Percentiles rank a stretch among this genome's conserved stretches.
Conservation (phyloP, 495 filamentous ascomycete genomes). For the Astrothelium macrocarpum region DNA sequence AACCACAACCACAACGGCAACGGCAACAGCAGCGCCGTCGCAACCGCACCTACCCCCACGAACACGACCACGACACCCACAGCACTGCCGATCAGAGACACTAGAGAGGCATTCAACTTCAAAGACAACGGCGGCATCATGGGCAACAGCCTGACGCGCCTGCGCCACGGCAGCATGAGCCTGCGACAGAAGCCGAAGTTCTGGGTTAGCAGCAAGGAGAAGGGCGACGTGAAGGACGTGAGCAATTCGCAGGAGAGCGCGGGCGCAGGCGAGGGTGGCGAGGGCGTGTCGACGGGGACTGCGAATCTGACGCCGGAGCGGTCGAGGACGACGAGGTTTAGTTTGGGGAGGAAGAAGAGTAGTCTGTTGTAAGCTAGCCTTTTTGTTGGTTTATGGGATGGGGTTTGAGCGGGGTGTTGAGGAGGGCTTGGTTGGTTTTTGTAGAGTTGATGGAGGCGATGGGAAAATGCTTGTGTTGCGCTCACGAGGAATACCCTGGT, state of each 20-base stretch:
- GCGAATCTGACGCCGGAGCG: constrained; percentile 16
- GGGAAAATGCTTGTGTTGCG: not conserved
- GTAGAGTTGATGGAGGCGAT: not conserved
- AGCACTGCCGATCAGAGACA: constrained; percentile 4
- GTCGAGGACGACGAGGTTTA: constrained; percentile 40
- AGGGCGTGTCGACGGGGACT: not conserved
- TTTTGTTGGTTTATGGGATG: too few relatives aligned
- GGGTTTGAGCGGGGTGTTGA: not conserved
- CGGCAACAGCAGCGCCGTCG: not conserved
- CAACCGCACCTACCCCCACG: not conserved
- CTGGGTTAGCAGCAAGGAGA: constrained; percentile 25
- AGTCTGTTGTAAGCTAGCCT: constrained; percentile 30
- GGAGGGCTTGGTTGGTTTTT: too few relatives aligned
- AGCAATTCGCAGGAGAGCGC: constrained; percentile 14
- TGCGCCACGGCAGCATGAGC: constrained; percentile 52
- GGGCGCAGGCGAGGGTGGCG: constrained; percentile 5
- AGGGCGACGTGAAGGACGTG: constrained; percentile 17
- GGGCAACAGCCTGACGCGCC: constrained; percentile 39
- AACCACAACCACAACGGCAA: constrained; percentile 22
- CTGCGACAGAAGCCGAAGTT: constrained; percentile 45
- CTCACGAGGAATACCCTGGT: not conserved
- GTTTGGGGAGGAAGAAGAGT: constrained; percentile 53
- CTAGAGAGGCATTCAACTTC: not conserved
- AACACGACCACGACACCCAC: constrained; percentile 10
- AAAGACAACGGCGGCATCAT: constrained; percentile 32